Percentiles rank a stretch among this genome's conserved stretches.
phyloP scores from a whole-genome alignment of 2,329 filamentous ascomycete genomes.

The Neopestalotiopsis sp. region DNA sequence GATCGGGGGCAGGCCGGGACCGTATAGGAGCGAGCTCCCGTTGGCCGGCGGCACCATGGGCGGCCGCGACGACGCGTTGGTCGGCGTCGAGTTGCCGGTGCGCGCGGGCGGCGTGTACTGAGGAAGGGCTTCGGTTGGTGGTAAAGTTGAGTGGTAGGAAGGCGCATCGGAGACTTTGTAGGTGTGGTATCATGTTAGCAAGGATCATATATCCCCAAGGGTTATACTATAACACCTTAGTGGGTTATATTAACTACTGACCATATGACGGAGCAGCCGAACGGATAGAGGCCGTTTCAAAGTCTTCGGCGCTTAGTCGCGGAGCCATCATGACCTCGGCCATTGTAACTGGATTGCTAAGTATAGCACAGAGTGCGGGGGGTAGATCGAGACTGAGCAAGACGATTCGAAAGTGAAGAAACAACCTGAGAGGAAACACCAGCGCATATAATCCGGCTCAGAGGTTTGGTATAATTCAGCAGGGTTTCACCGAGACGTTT shows the following conservation, averaged over 20 bases:
- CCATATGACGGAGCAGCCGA: constrained; percentile 73
- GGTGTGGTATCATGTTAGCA: not conserved
- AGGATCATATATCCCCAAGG: no score
- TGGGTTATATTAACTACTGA: constrained; percentile 29
- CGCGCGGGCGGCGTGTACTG: constrained; percentile 48
- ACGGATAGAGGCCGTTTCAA: constrained; percentile 70
- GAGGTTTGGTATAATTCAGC: not conserved
- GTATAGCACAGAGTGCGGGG: constrained; percentile 8
- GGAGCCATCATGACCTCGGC: constrained; percentile 32
- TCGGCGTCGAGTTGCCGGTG: constrained; percentile 22
- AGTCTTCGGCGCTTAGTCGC: constrained; percentile 55
- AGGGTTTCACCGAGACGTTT: not conserved
- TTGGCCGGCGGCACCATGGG: constrained; percentile 36
- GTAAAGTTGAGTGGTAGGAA: constrained; percentile 64
- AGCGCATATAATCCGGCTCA: constrained; percentile 25
- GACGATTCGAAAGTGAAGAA: constrained; percentile 17
- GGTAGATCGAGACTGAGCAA: constrained; percentile 8
- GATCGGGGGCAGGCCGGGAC: constrained; percentile 56
- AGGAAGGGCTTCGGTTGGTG: constrained; percentile 53
- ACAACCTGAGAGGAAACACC: constrained; percentile 22
- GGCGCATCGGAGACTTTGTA: constrained; percentile 65
- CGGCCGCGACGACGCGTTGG: constrained; percentile 19
- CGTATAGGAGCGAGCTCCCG: constrained; percentile 31
- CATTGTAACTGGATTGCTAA: constrained; percentile 24
- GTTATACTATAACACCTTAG: not conserved